Percentiles rank a stretch among this genome's conserved stretches.
Conservation (phyloP, 805 yeast genomes). For the Zygoascus biomembranicola region DNA sequence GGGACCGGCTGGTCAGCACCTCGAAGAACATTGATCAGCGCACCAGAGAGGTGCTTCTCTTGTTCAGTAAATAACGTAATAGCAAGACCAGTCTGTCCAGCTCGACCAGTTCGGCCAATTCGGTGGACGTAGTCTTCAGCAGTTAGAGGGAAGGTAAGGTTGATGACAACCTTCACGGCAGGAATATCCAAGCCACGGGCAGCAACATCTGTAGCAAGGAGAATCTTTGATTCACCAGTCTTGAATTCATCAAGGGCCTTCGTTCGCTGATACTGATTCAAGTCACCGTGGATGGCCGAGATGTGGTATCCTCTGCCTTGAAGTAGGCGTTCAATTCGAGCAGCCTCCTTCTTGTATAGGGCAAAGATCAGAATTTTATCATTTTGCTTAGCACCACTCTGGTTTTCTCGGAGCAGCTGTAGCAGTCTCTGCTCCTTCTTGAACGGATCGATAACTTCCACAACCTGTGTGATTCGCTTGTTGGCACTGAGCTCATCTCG, state of each 20-base stretch:
- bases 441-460: slow-evolving; percentile 80
- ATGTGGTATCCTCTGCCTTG: slow-evolving; percentile 67
- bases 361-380: slow-evolving; percentile 91
- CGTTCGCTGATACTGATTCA: slow-evolving; percentile 87
- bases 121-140: slow-evolving; percentile 96
- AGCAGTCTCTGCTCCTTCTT: slow-evolving; percentile 72
- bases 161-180: slow-evolving; percentile 90
- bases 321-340: slow-evolving; percentile 75
- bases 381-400: slow-evolving; percentile 49
- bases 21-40: slow-evolving; percentile 79
- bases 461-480: slow-evolving; percentile 86
- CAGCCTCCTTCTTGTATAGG: slow-evolving; percentile 91
- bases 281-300: slow-evolving; percentile 94
- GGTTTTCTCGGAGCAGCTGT: slow-evolving; percentile 66
- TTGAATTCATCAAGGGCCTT: slow-evolving; percentile 81
- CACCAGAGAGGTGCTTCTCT: slow-evolving; percentile 94
- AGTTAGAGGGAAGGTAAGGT: slow-evolving; percentile 91
- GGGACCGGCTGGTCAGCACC: slow-evolving; percentile 96
- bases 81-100: slow-evolving; percentile 91
- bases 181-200: slow-evolving; percentile 98
- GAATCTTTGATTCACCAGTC: slow-evolving; percentile 60
- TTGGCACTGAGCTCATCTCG: slow-evolving; percentile 92
- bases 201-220: slow-evolving; percentile 97
- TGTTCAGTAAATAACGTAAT: slow-evolving; percentile 94
- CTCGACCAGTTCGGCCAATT: slow-evolving; percentile 97